Conservation (phyloP, 108 stramenopile genomes). For the Pseudonitzschia pungens region DNA sequence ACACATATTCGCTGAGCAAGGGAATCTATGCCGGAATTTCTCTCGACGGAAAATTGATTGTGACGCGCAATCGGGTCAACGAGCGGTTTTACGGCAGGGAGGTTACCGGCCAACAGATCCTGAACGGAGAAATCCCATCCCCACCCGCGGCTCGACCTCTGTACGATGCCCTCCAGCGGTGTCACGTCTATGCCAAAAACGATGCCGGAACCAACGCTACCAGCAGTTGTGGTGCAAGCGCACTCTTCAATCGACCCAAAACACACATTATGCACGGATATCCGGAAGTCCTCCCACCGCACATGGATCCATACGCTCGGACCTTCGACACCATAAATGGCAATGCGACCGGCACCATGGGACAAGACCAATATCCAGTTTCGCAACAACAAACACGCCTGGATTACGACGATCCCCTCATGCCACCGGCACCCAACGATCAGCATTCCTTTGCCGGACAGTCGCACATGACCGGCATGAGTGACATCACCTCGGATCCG, state of each 20-base stretch:
- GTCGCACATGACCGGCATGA: slow-evolving; percentile 48
- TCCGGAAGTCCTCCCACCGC: slow-evolving; percentile 3
- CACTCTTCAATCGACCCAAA: slow-evolving; percentile 2
- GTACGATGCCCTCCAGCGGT: slow-evolving; percentile 83
- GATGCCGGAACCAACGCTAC: neutral
- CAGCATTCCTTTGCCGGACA: slow-evolving; percentile 38
- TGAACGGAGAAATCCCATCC: slow-evolving; percentile 64
- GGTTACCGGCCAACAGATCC: slow-evolving; percentile 61
- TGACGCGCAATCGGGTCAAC: slow-evolving; percentile 87
- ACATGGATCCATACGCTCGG: neutral
- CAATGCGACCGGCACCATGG: neutral
- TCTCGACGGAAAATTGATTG: slow-evolving; percentile 88
- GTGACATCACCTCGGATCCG: slow-evolving; percentile 46
- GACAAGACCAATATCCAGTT: neutral
- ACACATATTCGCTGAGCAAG: slow-evolving; percentile 89
- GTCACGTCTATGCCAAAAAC: slow-evolving; percentile 71
- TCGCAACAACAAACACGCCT: slow-evolving; percentile 8
- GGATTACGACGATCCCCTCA: slow-evolving; percentile 34
- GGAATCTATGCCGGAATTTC: slow-evolving; percentile 94
- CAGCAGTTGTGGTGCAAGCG: neutral
- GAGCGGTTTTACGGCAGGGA: slow-evolving; percentile 92
- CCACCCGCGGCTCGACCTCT: slow-evolving; percentile 89
- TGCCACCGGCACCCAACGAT: slow-evolving; percentile 40
- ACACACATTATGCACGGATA: slow-evolving; percentile 10
- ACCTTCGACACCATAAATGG: neutral